Evolutionary conservation across 2,329 filamentous ascomycete genomes (phyloP).

Genomic region (Colletotrichum sp.): DNA sequence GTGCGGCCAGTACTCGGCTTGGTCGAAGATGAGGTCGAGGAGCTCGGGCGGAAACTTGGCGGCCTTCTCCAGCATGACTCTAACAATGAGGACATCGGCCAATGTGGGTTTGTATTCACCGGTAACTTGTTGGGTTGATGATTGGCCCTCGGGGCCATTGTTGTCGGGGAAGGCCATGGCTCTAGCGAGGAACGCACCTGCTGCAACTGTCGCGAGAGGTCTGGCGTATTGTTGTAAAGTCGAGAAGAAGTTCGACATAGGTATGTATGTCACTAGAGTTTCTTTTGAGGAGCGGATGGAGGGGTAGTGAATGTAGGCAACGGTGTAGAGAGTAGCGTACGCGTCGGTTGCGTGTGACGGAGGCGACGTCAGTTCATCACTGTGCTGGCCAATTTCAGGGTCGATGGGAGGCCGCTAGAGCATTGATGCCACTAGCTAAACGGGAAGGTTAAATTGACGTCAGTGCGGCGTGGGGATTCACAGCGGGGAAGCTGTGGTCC

Average conservation of each 20-base stretch:
- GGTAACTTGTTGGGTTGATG: neutral
- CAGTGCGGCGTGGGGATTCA: neutral
- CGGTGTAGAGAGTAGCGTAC: neutral
- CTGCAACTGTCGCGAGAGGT: neutral
- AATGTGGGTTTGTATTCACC: slow-evolving; percentile 38
- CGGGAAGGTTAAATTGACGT: slow-evolving; percentile 17
- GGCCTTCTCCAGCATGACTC: slow-evolving; percentile 49
- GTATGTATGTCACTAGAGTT: neutral
- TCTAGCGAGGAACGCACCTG: neutral
- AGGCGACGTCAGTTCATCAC: slow-evolving; percentile 12
- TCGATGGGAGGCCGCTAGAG: neutral
- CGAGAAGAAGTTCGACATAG: neutral
- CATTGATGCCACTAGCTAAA: neutral
- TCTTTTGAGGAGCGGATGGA: neutral
- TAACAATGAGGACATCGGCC: slow-evolving; percentile 55
- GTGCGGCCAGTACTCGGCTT: slow-evolving; percentile 68
- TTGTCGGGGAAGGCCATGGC: neutral
- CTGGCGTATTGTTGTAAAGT: slow-evolving; percentile 2
- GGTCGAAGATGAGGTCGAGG: slow-evolving; percentile 60
- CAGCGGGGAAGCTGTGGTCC: neutral
- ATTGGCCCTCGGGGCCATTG: neutral
- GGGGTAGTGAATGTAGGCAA: neutral
- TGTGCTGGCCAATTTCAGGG: neutral
- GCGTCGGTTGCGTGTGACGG: neutral
- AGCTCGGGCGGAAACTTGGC: slow-evolving; percentile 58